Base-by-base conservation (phyloP, 192 early-diverging fungal species). In the Entomortierella chlamydospora region DNA sequence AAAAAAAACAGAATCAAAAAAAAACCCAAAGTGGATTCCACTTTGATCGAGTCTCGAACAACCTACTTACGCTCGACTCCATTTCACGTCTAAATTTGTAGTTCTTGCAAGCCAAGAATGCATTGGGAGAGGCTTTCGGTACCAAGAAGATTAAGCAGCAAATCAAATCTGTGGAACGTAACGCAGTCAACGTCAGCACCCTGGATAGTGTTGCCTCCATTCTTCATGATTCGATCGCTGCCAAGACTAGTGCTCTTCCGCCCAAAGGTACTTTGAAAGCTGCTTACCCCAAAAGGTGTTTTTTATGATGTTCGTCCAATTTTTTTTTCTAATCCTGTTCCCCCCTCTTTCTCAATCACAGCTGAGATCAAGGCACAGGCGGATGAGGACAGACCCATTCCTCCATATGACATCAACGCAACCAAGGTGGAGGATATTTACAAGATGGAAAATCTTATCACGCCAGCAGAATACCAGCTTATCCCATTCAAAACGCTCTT, bases 121-220 rank as follows among this genome's bases (percentile, higher is more conserved):
- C 87, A 57, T 85, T 99, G 55, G 97, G 97, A 64, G 89, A 95
- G 74, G 89, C 93, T 20, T 99, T 99, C 77, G 97, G 97, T 71
- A 96, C 93, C 60, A 94, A 95, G 85, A 97, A 97, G 86, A 82
- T 88, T 54, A 91, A 93, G 65, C 87, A 96, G 59, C 85, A 90
- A 64, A 92, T 98, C 64, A 87, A 87, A 18, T 91, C 93, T 22
- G 82, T 88, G 59, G 96, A 96, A 74, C 92, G 93, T 72, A 98
- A 98, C 81, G 88, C 90, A 62, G 92, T 98, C 64, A 90, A 94
- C 31, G 91, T 92, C 61, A 88, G 89, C 37, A 77, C 83, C 0
- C 68, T 97, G 70, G 72, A 88, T 53, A 86, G 80, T 43, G 89
- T 90, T 20, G 91, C 88, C 67, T 83, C 83, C 43, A 84, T 85